Base-by-base conservation (phyloP, 2,329 filamentous ascomycete species). In the Coniochaeta prunicola region DNA sequence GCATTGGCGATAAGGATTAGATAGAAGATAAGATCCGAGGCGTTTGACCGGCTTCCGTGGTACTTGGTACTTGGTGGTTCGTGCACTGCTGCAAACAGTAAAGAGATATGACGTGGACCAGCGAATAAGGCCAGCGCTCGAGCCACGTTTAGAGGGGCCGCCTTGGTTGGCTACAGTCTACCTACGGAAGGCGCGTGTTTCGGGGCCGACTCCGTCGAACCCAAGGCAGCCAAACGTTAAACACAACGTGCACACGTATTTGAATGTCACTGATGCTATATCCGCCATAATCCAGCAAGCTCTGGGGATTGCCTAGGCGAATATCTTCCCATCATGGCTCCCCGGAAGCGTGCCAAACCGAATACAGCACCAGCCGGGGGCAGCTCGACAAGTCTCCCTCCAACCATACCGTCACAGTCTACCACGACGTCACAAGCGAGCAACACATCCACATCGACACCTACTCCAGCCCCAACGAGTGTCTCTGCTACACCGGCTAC, bases 311-410 rank as follows among this genome's bases (percentile, higher is more conserved):
- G 36, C 54, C n/a, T 17, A 50, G 45, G 45, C 45, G 45, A 50
- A 50, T 17, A 50, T 38, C 17, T 54, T 24, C 21, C 54, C 62
- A 65, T 61, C 62, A 78, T 78, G 76, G 71, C 68, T 65, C 70
- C 73, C 54, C 69, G 74, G 61, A 79, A 79, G 65, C 74, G 75
- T 60, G 64, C 68, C 48, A 72, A 73, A 61, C 72, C 70, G 21
- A 72, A 73, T 58, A 69, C 73, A 56, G 61, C 66, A 42, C 65
- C 62, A 55, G 62, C 56, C 40, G 45, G 12, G n/a, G 45, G 21
- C 9, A 59, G 63, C 26, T 50, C 64, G 48, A 54, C 63, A 21
- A 42, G 40, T 31, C 38, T 56, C 13, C 57, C 64, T 54, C 26
- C 61, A 19, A 28, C 58, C 24, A 61, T 61, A 59, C 59, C 65